A percentile compares a stretch with the other conserved stretches of the same genome.
Conservation (phyloP, 1,139 yeast species). For the Suhomyces guaymorum region DNA sequence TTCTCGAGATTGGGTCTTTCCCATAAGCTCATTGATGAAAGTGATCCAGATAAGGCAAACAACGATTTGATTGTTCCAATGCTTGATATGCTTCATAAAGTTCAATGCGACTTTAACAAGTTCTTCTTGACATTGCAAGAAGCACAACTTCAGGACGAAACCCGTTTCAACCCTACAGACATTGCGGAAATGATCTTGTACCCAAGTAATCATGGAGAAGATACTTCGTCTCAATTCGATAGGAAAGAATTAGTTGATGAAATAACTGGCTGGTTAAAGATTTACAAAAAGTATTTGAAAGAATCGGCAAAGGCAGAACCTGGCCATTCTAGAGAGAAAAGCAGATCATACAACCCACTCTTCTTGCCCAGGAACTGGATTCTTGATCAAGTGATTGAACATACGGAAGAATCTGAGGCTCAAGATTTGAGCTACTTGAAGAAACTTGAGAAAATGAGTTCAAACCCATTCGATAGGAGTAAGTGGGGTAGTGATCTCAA, state of each 20-base stretch:
- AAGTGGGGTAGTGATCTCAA: slow-evolving; percentile 67
- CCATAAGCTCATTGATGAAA: slow-evolving; percentile 36
- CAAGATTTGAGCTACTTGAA: slow-evolving; percentile 43
- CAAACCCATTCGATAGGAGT: slow-evolving; percentile 57
- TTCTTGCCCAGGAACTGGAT: slow-evolving; percentile 88
- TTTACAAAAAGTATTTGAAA: slow-evolving; percentile 37
- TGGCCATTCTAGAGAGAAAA: slow-evolving; percentile 39
- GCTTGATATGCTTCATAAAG: slow-evolving; percentile 58
- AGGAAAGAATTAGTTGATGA: slow-evolving; percentile 34
- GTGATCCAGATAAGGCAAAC: slow-evolving; percentile 37
- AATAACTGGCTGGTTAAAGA: slow-evolving; percentile 41
- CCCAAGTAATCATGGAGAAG: slow-evolving; percentile 26
- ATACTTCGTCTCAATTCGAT: slow-evolving; percentile 26
- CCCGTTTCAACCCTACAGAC: slow-evolving; percentile 18
- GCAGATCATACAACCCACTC: slow-evolving; percentile 63
- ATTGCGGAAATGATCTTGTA: slow-evolving; percentile 35
- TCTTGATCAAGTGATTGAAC: slow-evolving; percentile 74
- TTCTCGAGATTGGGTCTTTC: slow-evolving; percentile 68
- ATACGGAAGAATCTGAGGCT: slow-evolving; percentile 40
- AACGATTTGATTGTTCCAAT: slow-evolving; percentile 59
- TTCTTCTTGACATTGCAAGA: slow-evolving; percentile 69
- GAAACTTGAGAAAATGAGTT: slow-evolving; percentile 62
- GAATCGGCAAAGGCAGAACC: slow-evolving; percentile 28
- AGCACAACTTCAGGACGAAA: slow-evolving; percentile 21
- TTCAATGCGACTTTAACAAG: slow-evolving; percentile 75